Conservation (phyloP, 306 rosid genomes). For the Oxytropis ochrocephala region DNA sequence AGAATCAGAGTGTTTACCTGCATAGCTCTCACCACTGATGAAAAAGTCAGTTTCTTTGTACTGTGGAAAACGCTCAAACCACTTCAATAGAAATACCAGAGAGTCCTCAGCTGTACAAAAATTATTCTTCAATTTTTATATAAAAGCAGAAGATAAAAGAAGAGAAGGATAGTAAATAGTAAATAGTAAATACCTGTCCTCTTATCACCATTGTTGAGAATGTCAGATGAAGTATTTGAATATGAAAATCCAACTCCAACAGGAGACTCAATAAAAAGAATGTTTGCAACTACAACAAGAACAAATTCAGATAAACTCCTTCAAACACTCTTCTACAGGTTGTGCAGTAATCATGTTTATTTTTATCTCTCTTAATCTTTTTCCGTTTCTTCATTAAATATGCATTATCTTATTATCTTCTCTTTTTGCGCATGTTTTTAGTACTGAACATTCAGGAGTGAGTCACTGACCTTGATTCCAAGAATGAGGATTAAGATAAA, state of each 20-base stretch:
- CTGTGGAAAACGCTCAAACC: slow-evolving; percentile 85
- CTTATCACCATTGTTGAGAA: slow-evolving; percentile 61
- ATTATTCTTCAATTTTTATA: neutral
- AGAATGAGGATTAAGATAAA: slow-evolving; percentile 66
- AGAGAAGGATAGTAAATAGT: neutral
- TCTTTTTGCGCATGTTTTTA: too few relatives aligned
- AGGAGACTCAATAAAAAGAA: slow-evolving; percentile 79
- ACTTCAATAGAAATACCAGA: slow-evolving; percentile 56
- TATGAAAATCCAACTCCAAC: slow-evolving; percentile 96
- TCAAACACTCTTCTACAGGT: too few relatives aligned
- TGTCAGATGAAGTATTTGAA: slow-evolving; percentile 66
- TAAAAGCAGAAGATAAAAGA: neutral
- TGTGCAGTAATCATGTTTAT: too few relatives aligned
- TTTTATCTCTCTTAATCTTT: too few relatives aligned
- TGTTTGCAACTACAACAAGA: slow-evolving; percentile 64
- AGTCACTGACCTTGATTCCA: slow-evolving; percentile 67
- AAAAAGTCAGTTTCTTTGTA: slow-evolving; percentile 60
- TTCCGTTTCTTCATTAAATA: too few relatives aligned
- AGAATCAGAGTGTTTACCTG: slow-evolving; percentile 41
- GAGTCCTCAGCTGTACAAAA: slow-evolving; percentile 59
- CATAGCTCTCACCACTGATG: slow-evolving; percentile 87
- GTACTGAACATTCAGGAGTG: too few relatives aligned
- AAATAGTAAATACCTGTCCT: slow-evolving; percentile 50
- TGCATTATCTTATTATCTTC: too few relatives aligned
- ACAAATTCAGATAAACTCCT: neutral